Percentiles rank a stretch among this genome's conserved stretches.
These are phyloP conservation scores for Arabidopsis arenosa DNA, from an alignment of 345 rosid genomes.

Conservation along the genomic window DNA sequence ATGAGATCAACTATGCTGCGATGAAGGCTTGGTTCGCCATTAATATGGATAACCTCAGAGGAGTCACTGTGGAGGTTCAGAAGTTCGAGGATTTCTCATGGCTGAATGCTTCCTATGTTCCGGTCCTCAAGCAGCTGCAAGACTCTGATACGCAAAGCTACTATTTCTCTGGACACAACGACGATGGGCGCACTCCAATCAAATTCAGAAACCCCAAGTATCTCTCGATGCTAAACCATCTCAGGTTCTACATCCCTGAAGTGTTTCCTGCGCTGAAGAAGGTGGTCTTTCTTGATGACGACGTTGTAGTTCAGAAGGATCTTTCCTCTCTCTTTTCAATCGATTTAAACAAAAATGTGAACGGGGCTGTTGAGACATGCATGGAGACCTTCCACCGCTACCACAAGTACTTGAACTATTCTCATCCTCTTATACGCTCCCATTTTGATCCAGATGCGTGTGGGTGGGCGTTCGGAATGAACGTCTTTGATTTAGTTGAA, in stretches of 20 bases:
- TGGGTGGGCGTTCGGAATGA: conserved; percentile 99
- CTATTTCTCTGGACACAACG: conserved; percentile 83
- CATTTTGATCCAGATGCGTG: conserved; percentile 98
- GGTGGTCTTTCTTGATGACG: conserved; percentile 89
- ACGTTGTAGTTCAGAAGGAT: conserved; percentile 82
- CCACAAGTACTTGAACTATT: conserved; percentile 80
- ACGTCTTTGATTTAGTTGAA: conserved; percentile 80
- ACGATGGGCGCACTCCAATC: conserved; percentile 74
- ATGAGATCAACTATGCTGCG: conserved; percentile 81
- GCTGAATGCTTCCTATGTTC: conserved; percentile 93
- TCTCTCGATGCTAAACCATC: conserved; percentile 90
- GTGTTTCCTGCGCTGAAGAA: conserved; percentile 84
- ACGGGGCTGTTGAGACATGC: conserved; percentile 99
- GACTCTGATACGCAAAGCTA: conserved; percentile 91
- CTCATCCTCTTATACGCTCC: conserved; percentile 84
- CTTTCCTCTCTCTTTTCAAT: conserved; percentile 68
- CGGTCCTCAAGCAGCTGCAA: conserved; percentile 93
- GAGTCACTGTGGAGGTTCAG: conserved; percentile 85
- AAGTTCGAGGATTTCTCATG: conserved; percentile 89
- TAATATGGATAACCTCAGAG: conserved; percentile 57
- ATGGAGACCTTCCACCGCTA: conserved; percentile 96
- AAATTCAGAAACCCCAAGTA: conserved; percentile 94
- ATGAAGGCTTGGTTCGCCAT: conserved; percentile 90
- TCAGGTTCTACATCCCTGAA: conserved; percentile 88
- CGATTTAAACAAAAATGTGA: conserved; percentile 77